Evolutionary conservation across 805 yeast genomes (phyloP), one percentile per base, ranked within the genome.

Genomic region (Teunomyces lycoperdinae): DNA sequence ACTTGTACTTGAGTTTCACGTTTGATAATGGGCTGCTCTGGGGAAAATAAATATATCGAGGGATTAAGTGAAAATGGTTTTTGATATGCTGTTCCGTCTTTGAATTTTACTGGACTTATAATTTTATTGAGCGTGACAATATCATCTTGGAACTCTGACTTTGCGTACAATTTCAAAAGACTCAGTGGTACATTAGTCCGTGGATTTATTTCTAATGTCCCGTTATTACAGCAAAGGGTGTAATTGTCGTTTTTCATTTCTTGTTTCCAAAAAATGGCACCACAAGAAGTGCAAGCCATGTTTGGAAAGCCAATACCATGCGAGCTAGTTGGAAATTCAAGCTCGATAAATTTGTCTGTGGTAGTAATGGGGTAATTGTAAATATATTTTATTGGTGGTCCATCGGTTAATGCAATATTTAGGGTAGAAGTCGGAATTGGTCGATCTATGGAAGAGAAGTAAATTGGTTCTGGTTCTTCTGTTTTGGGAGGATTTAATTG

Each of bases 61-160:
- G 39, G 3, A 16, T 35, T 20, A 13, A 27, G 5, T 9, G 39
- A 35, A 20, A 38, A 38, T 9, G 41, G 41, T 38, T n/a, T 38
- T 38, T 38, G 41, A 29, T 24, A 38, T 7, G 41, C 20, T 6
- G 9, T 38, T 3, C n/a, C 5, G 5, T 38, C 10, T 6, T 24
- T 2, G 30, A 38, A 38, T 24, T 24, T 38, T 38, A 38, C 41
- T 38, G 41, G 41, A 38, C 41, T 38, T 13, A 38, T 13, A 24
- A 6, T 24, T 9, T 38, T 24, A 16, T 38, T 38, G 17, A 38
- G 13, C n/a, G 24, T 11, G 13, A 38, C 30, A 9, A 24, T 38
- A 8, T 11, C 26, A 6, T 24, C 41, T 26, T 29, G 24, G 30
- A 38, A 24, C 13, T 38, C 41, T 8, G n/a, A 9, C 7, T 38